These are phyloP conservation scores for Trebouxia sp. DNA, from an alignment of 139 green algal genomes.

Conservation along the genomic window DNA sequence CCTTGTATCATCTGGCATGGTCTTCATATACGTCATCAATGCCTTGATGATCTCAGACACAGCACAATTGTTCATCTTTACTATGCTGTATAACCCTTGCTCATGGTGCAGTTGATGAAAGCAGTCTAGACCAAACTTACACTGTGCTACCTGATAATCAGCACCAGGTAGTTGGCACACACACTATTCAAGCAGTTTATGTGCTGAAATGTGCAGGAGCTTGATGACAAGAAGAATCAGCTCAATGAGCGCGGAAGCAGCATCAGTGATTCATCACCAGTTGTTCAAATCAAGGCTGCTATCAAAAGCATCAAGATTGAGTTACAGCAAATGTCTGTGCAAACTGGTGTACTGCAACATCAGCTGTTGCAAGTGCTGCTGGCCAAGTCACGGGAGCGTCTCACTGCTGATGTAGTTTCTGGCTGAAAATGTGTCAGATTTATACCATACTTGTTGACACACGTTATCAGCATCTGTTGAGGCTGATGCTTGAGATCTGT, in stretches of 20 bases:
- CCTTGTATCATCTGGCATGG: no score
- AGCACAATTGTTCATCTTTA: background rate
- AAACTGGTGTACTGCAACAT: constrained; percentile 21
- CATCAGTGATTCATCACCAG: constrained; percentile 74
- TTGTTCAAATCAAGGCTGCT: constrained; percentile 73
- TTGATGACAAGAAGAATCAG: constrained; percentile 63
- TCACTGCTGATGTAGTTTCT: background rate
- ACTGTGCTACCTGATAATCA: no score
- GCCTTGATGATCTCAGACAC: background rate
- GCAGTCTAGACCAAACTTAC: no score
- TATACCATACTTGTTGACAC: no score
- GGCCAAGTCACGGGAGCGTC: background rate
- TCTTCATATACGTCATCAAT: background rate
- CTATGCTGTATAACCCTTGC: background rate
- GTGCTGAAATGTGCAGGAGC: constrained; percentile 58
- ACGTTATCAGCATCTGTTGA: no score
- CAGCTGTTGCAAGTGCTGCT: constrained; percentile 23
- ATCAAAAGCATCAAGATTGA: constrained; percentile 51
- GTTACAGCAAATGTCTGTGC: constrained; percentile 16
- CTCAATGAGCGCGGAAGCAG: constrained; percentile 77
- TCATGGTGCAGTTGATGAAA: no score
- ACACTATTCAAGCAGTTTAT: constrained; percentile 63
- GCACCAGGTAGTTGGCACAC: no score
- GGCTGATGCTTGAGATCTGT: no score
- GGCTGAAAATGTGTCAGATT: background rate